Evolutionary conservation across 139 green algal genomes (phyloP), one percentile per base, ranked within the genome.

Genomic region (Volvox reticuliferus): DNA sequence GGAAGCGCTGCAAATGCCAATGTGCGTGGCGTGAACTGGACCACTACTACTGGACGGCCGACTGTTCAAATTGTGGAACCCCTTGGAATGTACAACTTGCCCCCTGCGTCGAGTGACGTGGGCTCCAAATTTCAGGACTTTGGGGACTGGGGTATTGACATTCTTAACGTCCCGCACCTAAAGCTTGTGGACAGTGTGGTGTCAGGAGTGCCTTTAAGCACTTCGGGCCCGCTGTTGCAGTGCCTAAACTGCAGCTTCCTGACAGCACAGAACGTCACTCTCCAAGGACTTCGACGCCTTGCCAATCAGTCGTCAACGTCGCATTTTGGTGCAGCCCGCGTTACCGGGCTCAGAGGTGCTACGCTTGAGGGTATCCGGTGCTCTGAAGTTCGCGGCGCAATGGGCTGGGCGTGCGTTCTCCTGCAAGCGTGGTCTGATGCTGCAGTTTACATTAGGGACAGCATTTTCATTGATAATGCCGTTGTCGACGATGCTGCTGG

Each of bases 321-420:
- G 2, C 13, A 12, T 14, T 87, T 50, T 12, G 81, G 81, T 17
- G 81, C 81, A 1, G 81, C 30, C 16, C 61, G 81, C 1, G 36
- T 87, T 22, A 33, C 81, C 21, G 19, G 61, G 18, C 30, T 87
- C 16, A 20, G 21, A 21, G 21, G 81, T 55, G 61, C 61, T 1
- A 61, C 14, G 1, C 30, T 87, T 9, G 81, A 87, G 30, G 16
- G 61, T 1, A 35, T 88, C 18, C 21, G 0, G 12, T 88, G 82
- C 82, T 65, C 32, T 5, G 35, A 35, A 24, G 65, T 88, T 1
- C 12, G 6, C 12, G 82, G 65, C 1, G 33, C 82, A 16, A 33
- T 62, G 33, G 82, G 82, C 63, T 88, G 82, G 82, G 82, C 63
- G 9, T 88, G 82, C 65, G 20, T 88, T 21, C 63, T 79, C 33